Evolutionary conservation across 768 basidiomycete species (phyloP).

Genomic region (Solioccasus polychromus): DNA sequence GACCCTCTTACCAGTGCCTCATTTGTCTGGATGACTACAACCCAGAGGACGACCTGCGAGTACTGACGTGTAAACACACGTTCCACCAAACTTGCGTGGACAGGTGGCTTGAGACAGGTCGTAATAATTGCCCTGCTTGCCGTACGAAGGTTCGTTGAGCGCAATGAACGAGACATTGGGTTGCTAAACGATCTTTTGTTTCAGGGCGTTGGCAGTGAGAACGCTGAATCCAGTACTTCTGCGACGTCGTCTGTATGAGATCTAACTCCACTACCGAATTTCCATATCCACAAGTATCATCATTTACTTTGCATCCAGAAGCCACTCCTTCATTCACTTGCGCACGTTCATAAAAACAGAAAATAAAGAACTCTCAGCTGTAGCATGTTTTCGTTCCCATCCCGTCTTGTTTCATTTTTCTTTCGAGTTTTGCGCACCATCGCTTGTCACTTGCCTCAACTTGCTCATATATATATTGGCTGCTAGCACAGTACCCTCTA

Average conservation of each 20-base stretch:
- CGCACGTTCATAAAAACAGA: constrained; percentile 10
- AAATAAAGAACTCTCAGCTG: constrained; percentile 15
- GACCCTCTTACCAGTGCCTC: constrained; percentile 52
- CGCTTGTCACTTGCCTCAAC: constrained; percentile 4
- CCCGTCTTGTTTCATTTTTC: constrained; percentile 7
- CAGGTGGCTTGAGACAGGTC: constrained; percentile 79
- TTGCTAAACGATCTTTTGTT: not conserved
- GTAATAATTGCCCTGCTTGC: constrained; percentile 92
- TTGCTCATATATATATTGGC: constrained; percentile 27
- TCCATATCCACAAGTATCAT: not conserved
- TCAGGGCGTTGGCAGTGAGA: constrained; percentile 28
- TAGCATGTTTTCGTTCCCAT: constrained; percentile 26
- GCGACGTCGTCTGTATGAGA: constrained; percentile 11
- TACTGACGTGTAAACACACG: constrained; percentile 82
- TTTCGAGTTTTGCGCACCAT: constrained; percentile 8
- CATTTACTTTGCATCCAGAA: constrained; percentile 3
- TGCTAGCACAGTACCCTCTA: constrained; percentile 13
- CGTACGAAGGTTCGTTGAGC: constrained; percentile 57
- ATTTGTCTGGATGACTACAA: constrained; percentile 89
- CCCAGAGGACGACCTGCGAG: constrained; percentile 70
- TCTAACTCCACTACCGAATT: not conserved
- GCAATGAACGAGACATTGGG: not conserved
- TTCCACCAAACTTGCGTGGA: constrained; percentile 91
- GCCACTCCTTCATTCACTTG: constrained; percentile 19
- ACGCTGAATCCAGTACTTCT: constrained; percentile 9